These are phyloP conservation scores for Durotheca rogersii DNA, from an alignment of 495 filamentous ascomycete genomes.

Conservation along the genomic window DNA sequence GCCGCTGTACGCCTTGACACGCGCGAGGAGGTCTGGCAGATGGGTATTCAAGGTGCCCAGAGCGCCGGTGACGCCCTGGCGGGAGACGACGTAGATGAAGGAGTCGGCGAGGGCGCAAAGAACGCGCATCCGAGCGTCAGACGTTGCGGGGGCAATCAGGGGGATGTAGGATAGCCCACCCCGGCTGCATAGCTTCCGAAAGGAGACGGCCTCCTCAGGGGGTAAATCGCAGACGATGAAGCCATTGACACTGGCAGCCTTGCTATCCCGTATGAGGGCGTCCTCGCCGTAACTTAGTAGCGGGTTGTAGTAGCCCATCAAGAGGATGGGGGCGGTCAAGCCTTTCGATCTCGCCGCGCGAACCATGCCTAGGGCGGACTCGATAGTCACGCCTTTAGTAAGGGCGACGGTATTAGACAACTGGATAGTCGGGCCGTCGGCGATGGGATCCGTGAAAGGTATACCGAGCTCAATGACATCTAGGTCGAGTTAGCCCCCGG, in stretches of 20 bases:
- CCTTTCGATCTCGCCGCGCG: constrained; percentile 72
- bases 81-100: constrained; percentile 98
- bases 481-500: constrained; percentile 34
- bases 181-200: constrained; percentile 78
- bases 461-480: constrained; percentile 84
- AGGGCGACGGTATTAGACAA: constrained; percentile 86
- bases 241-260: constrained; percentile 85
- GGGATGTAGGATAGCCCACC: constrained; percentile 90
- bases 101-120: constrained; percentile 97
- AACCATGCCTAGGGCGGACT: constrained; percentile 74
- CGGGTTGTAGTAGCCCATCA: constrained; percentile 99
- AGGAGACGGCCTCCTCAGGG: constrained; percentile 92
- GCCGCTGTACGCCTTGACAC: constrained; percentile 91
- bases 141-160: constrained; percentile 90
- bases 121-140: constrained; percentile 87
- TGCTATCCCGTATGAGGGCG: constrained; percentile 78
- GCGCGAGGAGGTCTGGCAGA: constrained; percentile 74
- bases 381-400: constrained; percentile 81
- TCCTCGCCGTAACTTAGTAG: constrained; percentile 91
- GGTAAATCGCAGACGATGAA: constrained; percentile 98
- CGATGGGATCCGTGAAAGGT: constrained; percentile 97
- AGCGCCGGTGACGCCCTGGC: constrained; percentile 95
- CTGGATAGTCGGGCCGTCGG: constrained; percentile 93
- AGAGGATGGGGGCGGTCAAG: constrained; percentile 74
- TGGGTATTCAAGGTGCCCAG: constrained; percentile 75